Evolutionary conservation across 139 green algal species (phyloP), one percentile per base, ranked within the genome.

Genomic region (Gonium pectorale): DNA sequence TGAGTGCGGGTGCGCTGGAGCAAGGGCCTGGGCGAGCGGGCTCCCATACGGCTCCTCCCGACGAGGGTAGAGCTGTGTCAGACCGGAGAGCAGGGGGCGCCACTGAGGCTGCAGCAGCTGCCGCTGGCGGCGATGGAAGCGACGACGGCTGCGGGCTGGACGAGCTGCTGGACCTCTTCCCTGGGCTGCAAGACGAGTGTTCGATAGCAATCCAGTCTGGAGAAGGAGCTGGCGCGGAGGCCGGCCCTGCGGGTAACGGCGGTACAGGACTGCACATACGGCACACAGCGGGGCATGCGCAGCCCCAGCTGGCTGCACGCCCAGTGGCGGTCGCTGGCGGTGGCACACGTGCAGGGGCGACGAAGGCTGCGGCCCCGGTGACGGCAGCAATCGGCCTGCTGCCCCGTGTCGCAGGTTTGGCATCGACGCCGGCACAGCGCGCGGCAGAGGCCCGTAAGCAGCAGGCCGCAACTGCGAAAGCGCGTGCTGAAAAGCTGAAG

Each of bases 81-180:
- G 46, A 15, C 15, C 56, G 31, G 19, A 64, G 56, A 64, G 56
- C 19, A 33, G 56, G 17, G 6, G 56, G 56, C 31, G 56, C 19
- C 17, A n/a, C 31, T 33, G 37, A 26, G 68, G n/a, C 68, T 17
- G 68, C 1, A 24, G 62, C 29, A 41, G 62, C 8, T 43, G 62
- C 62, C 66, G 66, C 13, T 24, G 13, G 15, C 13, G 13, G 46
- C 46, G 46, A 66, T 5, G 67, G 64, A 13, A 37, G 29, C 0
- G 73, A 81, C 3, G 73, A 68, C 2, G 41, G 22, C 13, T 73
- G 77, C 33, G 77, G 77, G 0, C 60, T 83, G 11, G 62, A 83
- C 44, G 77, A 83, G n/a, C 77, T 83, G 11, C 43, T 83, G 41
- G 77, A 73, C 22, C 21, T 83, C 4, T 74, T 83, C 26, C 77